A percentile compares a stretch with the other conserved stretches of the same genome.
These are phyloP conservation scores for Arthrobotrys sinensis DNA, from an alignment of 2,329 filamentous ascomycete genomes.

Conservation along the genomic window DNA sequence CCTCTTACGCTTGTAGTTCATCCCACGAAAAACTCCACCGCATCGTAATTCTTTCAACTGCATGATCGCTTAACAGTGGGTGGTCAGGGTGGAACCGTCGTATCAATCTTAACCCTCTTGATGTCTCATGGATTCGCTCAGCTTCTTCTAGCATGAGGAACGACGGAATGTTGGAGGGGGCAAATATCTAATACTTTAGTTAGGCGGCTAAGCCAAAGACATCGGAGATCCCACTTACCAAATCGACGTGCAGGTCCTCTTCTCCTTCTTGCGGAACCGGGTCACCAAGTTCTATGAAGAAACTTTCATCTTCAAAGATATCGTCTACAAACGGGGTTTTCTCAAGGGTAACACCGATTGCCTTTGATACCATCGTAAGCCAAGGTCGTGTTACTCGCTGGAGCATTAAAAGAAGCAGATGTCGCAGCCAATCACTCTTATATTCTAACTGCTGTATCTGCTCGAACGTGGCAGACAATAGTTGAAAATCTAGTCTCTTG, in stretches of 20 bases:
- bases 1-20: constrained; percentile 64
- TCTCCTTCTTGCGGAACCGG: constrained; percentile 37
- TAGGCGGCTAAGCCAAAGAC: background rate
- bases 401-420: constrained; percentile 50
- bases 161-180: constrained; percentile 77
- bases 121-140: constrained; percentile 82
- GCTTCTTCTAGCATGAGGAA: constrained; percentile 81
- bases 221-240: constrained; percentile 19
- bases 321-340: constrained; percentile 27
- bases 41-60: constrained; percentile 61
- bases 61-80: constrained; percentile 69
- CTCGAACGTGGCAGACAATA: constrained; percentile 68
- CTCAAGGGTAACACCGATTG: constrained; percentile 44
- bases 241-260: constrained; percentile 42
- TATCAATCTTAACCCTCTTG: constrained; percentile 81
- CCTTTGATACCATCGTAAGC: constrained; percentile 57
- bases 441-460: constrained; percentile 57
- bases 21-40: constrained; percentile 65
- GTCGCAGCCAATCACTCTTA: constrained; percentile 55
- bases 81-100: constrained; percentile 80
- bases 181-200: constrained; percentile 70
- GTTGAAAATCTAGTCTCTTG: constrained; percentile 73
- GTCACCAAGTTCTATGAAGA: constrained; percentile 56
- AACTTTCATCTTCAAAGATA: constrained; percentile 51
- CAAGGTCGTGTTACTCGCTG: constrained; percentile 48